Percentiles rank a stretch among this genome's conserved stretches.
Evolutionary conservation across 2,329 filamentous ascomycete species (phyloP).

Genomic region (Paecilomyces formosus): DNA sequence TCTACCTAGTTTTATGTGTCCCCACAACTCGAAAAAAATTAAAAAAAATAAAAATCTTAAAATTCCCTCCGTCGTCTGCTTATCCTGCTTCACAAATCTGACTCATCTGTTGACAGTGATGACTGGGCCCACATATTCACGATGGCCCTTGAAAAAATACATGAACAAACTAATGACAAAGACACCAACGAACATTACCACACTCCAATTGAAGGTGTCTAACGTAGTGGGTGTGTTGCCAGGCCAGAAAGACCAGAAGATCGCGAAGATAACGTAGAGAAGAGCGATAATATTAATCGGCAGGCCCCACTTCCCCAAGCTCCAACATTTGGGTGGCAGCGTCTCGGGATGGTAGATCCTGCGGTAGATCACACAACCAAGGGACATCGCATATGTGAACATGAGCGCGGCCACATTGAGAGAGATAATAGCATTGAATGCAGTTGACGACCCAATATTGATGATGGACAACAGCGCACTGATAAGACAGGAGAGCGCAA

Average conservation of each 20-base stretch:
- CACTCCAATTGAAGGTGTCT: constrained; percentile 44
- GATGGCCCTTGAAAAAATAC: constrained; percentile 17
- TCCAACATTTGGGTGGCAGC: constrained; percentile 35
- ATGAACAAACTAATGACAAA: constrained; percentile 34
- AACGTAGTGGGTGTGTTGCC: constrained; percentile 20
- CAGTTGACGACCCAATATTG: constrained; percentile 44
- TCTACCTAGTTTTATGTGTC: too few relatives aligned
- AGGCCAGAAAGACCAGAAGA: constrained; percentile 45
- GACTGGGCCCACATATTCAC: too few relatives aligned
- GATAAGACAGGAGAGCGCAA: constrained; percentile 22
- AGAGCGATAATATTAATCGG: constrained; percentile 38
- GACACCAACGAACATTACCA: constrained; percentile 36
- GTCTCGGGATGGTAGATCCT: constrained; percentile 31
- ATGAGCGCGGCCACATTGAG: constrained; percentile 42
- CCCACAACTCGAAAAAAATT: too few relatives aligned
- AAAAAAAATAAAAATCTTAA: too few relatives aligned
- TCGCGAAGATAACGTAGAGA: constrained; percentile 36
- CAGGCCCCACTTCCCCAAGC: constrained; percentile 37
- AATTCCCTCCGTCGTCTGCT: too few relatives aligned
- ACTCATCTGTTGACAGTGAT: too few relatives aligned
- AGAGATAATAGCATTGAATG: constrained; percentile 47
- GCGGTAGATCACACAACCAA: constrained; percentile 38
- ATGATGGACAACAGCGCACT: constrained; percentile 38
- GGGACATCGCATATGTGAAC: constrained; percentile 44
- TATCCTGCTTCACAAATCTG: too few relatives aligned